Evolutionary conservation across 2,329 filamentous ascomycete genomes (phyloP), one percentile per base, ranked within the genome.

Genomic region (Botrytis sinoallii): DNA sequence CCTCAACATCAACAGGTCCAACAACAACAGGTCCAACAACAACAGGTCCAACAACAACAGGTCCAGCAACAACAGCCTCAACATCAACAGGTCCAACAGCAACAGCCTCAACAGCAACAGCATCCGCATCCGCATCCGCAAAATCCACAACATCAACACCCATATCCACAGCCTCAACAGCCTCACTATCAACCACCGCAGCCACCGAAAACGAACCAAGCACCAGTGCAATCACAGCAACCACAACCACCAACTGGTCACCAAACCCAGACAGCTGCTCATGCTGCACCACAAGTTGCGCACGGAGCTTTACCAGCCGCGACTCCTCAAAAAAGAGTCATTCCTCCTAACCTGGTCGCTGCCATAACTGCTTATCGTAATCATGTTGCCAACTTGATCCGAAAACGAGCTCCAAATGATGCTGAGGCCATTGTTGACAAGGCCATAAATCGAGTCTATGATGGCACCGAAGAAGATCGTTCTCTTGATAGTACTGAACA

Each of bases 401-500:
- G 69, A 75, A 73, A 64, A 48, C 61, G 10, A 77, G 75, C 44
- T 48, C 73, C 32, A 52, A 57, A 32, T 32, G 66, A 80, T 71
- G 76, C 77, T 8, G 79, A 80, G 65, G 77, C 75, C 25, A 75
- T 81, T 55, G 74, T 82, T n/a, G 76, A 79, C 52, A 79, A 78
- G 8, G 79, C 80, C 9, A 75, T 80, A 35, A 79, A 80, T 57
- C 76, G 78, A 42, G 79, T 81, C 38, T 76, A 81, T 52, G 78
- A 79, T 25, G 61, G 74, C 10, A 74, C 77, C 22, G 74, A 74
- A 32, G 66, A 79, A n/a, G 59, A 72, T 67, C 78, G 75, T 64
- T 70, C 77, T 73, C 74, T 76, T 61, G 71, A 76, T 20, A 76
- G 71, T 20, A 75, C 78, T 55, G 72, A 72, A 25, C 75, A 76